These are phyloP conservation scores for Arthrobotrys entomopaga DNA, from an alignment of 2,329 filamentous ascomycete genomes.

Conservation along the genomic window DNA sequence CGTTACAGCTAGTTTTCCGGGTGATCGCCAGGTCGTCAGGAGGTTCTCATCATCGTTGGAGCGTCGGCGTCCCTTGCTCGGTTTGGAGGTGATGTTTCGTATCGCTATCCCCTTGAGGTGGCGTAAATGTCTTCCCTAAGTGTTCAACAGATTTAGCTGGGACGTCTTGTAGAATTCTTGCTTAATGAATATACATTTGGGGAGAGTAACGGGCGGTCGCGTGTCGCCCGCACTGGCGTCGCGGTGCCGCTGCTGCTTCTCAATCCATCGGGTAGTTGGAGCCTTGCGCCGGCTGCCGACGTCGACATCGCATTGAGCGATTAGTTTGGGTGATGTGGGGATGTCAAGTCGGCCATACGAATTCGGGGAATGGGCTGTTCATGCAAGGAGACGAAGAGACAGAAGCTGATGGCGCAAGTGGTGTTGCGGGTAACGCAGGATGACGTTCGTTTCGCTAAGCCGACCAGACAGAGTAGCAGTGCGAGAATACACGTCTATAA, in stretches of 20 bases:
- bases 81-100: conserved; percentile 46
- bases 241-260: conserved; percentile 42
- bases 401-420: conserved; percentile 36
- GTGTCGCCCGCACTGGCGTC: conserved; percentile 46
- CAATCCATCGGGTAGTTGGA: conserved; percentile 35
- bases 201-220: conserved; percentile 56
- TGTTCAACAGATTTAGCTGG: background rate
- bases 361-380: background rate
- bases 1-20: conserved; percentile 41
- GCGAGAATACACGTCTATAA: background rate
- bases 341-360: conserved; percentile 37
- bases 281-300: conserved; percentile 45
- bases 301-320: conserved; percentile 55
- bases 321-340: conserved; percentile 15
- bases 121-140: conserved; percentile 56
- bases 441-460: conserved; percentile 48
- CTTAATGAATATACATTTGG: conserved; percentile 49
- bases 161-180: background rate
- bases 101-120: conserved; percentile 57
- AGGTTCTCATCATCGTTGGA: conserved; percentile 58
- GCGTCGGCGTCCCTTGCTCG: conserved; percentile 33
- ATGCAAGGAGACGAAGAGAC: background rate
- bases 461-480: conserved; percentile 2
- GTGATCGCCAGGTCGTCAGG: conserved; percentile 54
- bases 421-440: conserved; percentile 45